Conservation (phyloP, 306 rosid species). For the Heteromeles arbutifolia region DNA sequence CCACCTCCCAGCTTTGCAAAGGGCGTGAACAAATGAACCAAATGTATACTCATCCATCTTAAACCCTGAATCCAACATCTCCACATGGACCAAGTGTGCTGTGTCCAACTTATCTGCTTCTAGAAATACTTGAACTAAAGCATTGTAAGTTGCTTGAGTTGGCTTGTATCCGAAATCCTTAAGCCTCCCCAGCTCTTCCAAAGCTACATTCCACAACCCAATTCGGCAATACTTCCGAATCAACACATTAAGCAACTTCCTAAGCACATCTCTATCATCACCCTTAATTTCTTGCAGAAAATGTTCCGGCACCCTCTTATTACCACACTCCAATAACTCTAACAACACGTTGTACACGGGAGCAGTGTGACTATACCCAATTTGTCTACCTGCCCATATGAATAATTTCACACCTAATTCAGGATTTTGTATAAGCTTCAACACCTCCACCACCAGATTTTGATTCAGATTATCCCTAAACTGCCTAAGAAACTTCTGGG, state of each 20-base stretch:
- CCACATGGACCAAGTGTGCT: conserved; percentile 63
- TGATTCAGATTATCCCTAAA: conserved; percentile 46
- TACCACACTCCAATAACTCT: conserved; percentile 30
- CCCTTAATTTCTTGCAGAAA: conserved; percentile 44
- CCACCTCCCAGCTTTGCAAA: conserved; percentile 59
- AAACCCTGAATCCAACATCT: conserved; percentile 62
- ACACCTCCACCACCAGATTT: conserved; percentile 45
- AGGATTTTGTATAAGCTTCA: conserved; percentile 33
- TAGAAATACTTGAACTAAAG: conserved; percentile 69
- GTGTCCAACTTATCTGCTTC: conserved; percentile 56
- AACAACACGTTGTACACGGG: conserved; percentile 45
- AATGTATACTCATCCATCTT: conserved; percentile 56
- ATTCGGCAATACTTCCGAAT: conserved; percentile 61
- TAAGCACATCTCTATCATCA: conserved; percentile 50
- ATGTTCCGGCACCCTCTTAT: conserved; percentile 35
- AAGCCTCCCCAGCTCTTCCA: conserved; percentile 84
- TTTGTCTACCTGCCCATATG: conserved; percentile 71
- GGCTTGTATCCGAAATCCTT: conserved; percentile 79
- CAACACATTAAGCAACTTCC: conserved; percentile 62
- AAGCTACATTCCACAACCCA: conserved; percentile 71
- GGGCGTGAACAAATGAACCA: conserved; percentile 50
- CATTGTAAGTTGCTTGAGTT: conserved; percentile 51
- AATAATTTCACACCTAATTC: conserved; percentile 57
- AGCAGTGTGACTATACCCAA: conserved; percentile 53
- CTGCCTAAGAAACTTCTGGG: conserved; percentile 49